Evolutionary conservation across 2,329 filamentous ascomycete genomes (phyloP), one percentile per base, ranked within the genome.

Genomic region (Monosporascus cannonballus): DNA sequence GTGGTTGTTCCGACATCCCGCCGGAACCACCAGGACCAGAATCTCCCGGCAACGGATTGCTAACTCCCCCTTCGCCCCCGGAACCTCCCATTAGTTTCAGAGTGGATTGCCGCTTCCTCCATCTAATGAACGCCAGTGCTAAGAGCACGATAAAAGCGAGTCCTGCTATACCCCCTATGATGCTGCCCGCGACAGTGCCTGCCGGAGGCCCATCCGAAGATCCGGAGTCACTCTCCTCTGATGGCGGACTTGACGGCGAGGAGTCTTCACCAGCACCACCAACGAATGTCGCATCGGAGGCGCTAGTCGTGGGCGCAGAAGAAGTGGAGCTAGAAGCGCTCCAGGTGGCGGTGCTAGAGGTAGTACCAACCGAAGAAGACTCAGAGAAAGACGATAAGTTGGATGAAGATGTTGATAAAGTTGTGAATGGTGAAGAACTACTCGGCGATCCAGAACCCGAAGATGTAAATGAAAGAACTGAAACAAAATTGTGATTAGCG

Each of bases 111-210:
- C 73, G 74, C 62, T 77, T 84, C 72, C 76, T 83, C 71, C 79
- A 81, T 58, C 74, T 73, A 44, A 85, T 62, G n/a, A 78, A 60
- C 54, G 79, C 70, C 52, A 85, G 66, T 6, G 81, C 64, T 20
- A 84, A 64, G 4, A 85, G 64, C 4, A 81, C 67, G 48, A 86
- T 64, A 46, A 85, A 70, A 14, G 81, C 81, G 2, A 80, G 66
- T 18, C 82, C 83, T 17, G 83, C 82, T 34, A 86, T 64, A 41
- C 78, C 74, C 22, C 81, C 81, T 18, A 84, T 71, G 1, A 84
- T 78, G 34, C 81, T 76, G 1, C 80, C 81, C 7, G 81, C 79
- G 27, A 84, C 63, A 8, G 69, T 67, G 22, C 62, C 65, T 2
- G 67, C 64, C 6, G 68, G 63, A 4, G 65, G 50, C 22, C 55